Base-by-base conservation (phyloP, 768 basidiomycete genomes). In the Exidia glandulosa region DNA sequence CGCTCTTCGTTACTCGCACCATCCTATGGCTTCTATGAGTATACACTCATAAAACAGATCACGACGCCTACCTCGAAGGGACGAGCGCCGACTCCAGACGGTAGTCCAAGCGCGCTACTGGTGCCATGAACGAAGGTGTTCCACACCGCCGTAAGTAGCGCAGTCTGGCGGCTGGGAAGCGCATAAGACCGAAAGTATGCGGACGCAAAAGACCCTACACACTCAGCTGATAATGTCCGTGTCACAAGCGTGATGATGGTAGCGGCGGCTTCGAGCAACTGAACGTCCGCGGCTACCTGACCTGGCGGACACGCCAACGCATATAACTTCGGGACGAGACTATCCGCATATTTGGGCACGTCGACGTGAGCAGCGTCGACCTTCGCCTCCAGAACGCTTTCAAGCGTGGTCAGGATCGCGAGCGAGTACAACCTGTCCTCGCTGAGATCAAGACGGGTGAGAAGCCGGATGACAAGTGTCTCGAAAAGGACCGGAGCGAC, bases 341-440 rank as follows among this genome's bases (percentile, higher is more conserved):
- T 76, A 63, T 96, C 90, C 34, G 87, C 77, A 66, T 93, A 92
- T 71, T 88, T 91, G 0, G 80, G 72, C 19, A 97, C 78, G 67
- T 98, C 96, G 0, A 73, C 67, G 68, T 95, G 84, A 2, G 67
- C 69, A n/a, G 57, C 59, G 2, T 69, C 67, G 6, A 78, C 73
- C 69, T 88, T 88, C 19, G 63, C 65, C 10, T 71, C 66, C 16
- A 97, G 70, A 0, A 86, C 83, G 45, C 83, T 79, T 1, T 78
- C 76, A 6, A 98, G 72, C 0, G 87, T 82, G 56, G 79, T 75
- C 56, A 98, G 78, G 32, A 98, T 77, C 32, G 93, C 83, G 72
- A 93, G 90, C 1, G 84, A 85, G 68, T 95, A 98, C 12, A 92
- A 88, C 0, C 89, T 83, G n/a, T 71, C 73, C 13, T 83, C 79